phyloP scores from a whole-genome alignment of 2,329 filamentous ascomycete species.

The Fusarium tanahbumbuense region DNA sequence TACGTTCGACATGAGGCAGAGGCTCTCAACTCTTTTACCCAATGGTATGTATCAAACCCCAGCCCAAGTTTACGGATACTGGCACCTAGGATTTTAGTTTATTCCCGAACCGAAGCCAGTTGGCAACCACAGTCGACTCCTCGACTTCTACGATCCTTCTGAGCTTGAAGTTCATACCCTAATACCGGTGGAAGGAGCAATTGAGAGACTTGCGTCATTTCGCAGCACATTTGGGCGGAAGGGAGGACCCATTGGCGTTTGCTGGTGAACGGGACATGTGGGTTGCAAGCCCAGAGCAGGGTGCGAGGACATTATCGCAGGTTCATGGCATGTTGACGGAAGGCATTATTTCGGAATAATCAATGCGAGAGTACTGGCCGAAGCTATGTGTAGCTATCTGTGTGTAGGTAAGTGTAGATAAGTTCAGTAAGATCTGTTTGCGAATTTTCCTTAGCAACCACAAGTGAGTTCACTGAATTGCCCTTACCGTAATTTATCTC shows the following conservation, averaged over 20 bases:
- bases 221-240: not conserved
- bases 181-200: rapidly evolving
- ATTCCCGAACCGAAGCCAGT: not conserved
- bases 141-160: not conserved
- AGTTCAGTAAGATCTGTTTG: no score
- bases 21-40: no score
- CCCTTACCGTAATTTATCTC: not conserved
- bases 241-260: not conserved
- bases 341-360: no score
- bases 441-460: no score
- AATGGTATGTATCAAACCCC: no score
- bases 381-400: no score
- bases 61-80: no score
- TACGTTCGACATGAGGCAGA: no score
- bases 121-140: not conserved
- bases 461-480: no score
- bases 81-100: no score
- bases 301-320: not conserved
- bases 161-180: rapidly evolving
- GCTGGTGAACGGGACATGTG: not conserved
- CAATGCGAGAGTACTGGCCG: not conserved
- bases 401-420: no score
- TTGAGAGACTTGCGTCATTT: rapidly evolving
- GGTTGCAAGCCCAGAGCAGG: not conserved
- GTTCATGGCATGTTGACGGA: not conserved